Evolutionary conservation across 495 filamentous ascomycete genomes (phyloP).

Genomic region (Aspergillus leporis): DNA sequence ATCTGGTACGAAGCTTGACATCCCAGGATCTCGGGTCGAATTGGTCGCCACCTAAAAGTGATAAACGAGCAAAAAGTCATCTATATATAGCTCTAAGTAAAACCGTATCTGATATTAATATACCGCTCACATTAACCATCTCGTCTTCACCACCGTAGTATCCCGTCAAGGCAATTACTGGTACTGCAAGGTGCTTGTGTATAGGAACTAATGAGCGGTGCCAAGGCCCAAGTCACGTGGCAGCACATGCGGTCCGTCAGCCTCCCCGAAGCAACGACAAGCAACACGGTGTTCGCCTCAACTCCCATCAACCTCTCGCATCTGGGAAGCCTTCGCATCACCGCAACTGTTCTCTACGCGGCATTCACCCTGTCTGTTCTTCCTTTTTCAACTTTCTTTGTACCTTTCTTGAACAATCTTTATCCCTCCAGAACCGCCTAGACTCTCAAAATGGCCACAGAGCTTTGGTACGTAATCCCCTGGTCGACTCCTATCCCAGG

Average conservation of each 20-base stretch:
- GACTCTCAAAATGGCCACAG: constrained; percentile 57
- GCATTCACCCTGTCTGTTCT: constrained; percentile 22
- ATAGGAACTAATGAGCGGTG: constrained; percentile 12
- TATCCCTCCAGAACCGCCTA: constrained; percentile 13
- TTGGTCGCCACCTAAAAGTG: constrained; percentile 17
- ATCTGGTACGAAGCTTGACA: constrained; percentile 41
- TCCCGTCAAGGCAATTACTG: no score
- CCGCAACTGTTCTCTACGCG: constrained; percentile 29
- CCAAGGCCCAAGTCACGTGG: constrained; percentile 34
- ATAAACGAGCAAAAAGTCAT: background rate
- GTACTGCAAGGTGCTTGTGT: background rate
- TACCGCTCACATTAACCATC: no score
- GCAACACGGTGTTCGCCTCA: constrained; percentile 39
- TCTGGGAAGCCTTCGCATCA: constrained; percentile 35
- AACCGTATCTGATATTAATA: background rate
- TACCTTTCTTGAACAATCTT: constrained; percentile 12
- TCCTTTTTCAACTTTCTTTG: constrained; percentile 7
- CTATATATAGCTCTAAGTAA: background rate
- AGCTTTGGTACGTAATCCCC: constrained; percentile 62
- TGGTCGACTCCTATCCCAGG: constrained; percentile 35
- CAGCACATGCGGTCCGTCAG: constrained; percentile 21
- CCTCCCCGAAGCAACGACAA: constrained; percentile 34
- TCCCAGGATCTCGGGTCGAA: constrained; percentile 39
- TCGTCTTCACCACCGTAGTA: no score
- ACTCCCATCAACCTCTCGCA: constrained; percentile 38